Conservation (phyloP, 176 grass and related monocot genomes). For the Urochloa ruziziensis region DNA sequence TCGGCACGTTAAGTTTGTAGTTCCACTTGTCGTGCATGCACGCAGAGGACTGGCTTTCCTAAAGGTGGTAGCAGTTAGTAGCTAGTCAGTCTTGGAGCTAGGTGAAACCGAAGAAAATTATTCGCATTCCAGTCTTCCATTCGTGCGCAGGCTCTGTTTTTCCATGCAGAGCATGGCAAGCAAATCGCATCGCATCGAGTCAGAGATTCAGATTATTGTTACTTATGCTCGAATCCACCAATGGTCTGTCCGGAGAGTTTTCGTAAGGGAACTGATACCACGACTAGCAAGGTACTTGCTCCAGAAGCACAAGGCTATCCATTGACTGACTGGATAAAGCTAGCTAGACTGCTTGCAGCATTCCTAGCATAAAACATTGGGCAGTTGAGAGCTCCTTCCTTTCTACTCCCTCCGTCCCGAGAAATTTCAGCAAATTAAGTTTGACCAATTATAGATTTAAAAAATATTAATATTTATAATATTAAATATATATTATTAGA, state of each 20-base stretch:
- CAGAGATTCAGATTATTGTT: neutral
- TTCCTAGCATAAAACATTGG: neutral
- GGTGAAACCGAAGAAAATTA: neutral
- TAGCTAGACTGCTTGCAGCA: neutral
- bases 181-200: neutral
- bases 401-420: too few species aligned
- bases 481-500: too few species aligned
- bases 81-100: neutral
- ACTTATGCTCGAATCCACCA: neutral
- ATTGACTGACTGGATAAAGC: neutral
- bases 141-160: neutral
- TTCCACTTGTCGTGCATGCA: neutral
- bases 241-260: neutral
- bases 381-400: neutral
- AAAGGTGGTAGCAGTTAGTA: neutral
- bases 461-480: too few species aligned
- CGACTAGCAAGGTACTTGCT: neutral
- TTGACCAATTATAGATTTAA: too few species aligned
- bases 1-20: neutral
- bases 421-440: too few species aligned
- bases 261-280: slow-evolving; percentile 2
- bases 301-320: neutral
- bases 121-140: slow-evolving; percentile 1
- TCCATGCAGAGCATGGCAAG: neutral
- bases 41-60: neutral